Base-by-base conservation (phyloP, 495 filamentous ascomycete species). In the Extremus antarcticus region DNA sequence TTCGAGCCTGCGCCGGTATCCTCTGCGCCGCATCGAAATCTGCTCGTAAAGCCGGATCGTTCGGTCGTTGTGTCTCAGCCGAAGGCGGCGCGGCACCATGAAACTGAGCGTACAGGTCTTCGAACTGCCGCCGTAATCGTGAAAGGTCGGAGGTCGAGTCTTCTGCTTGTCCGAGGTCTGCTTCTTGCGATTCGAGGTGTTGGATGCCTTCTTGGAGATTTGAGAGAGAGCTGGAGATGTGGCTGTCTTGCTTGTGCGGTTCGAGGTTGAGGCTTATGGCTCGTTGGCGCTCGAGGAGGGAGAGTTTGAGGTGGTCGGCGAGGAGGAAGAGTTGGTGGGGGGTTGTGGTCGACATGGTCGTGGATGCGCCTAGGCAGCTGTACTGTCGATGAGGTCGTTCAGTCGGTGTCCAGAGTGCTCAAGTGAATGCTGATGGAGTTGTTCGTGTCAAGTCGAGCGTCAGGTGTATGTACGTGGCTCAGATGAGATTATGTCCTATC, bases 191-290 rank as follows among this genome's bases (percentile, higher is more conserved):
- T 62, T 87, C 83, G 21, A 94, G 73, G 13, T 78, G 69, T 59
- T 88, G 83, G 59, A 98, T 78, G 16, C 92, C 90, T 58, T 90
- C 87, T 41, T 80, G 80, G 49, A 98, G 78, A 38, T 86, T 86
- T 25, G 94, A 87, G 40, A 98, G 77, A 10, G 90, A 95, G 43
- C 87, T 77, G 4, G 88, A 90, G 58, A 96, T 92, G 60, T 94
- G 86, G 25, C 84, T 84, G 74, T 94, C 89, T 70, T 94, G 87
- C 7, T 85, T 79, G 65, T 88, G 88, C 8, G 85, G 81, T 64
- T 89, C 83, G 25, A 95, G 81, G 54, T 88, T 83, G n/a, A 95
- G 77, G 1, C 84, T 84, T 15, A 66, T 59, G n/a, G 90, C 89
- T 43, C 91, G 84, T 72, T 95, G 86, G 47, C 91, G 83, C 67